Conservation (phyloP, 129 eudicot genomes). For the Saposhnikovia divaricata region DNA sequence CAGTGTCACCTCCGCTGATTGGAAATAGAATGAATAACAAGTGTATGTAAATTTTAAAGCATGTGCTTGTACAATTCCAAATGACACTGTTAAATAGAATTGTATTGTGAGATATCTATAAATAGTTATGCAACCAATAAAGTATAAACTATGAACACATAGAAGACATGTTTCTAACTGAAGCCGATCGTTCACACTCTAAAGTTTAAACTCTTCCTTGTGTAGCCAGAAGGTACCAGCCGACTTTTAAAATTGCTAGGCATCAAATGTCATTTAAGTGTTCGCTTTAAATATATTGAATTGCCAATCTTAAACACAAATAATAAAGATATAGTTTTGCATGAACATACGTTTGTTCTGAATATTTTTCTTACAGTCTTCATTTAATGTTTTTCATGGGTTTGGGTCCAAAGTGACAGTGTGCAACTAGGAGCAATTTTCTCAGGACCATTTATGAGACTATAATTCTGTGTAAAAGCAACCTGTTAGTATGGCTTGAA, state of each 20-base stretch:
- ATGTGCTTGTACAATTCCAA: not conserved
- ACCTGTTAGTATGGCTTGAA: too few species aligned
- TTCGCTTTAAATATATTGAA: not conserved
- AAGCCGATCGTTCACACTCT: not conserved
- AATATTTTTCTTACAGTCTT: not conserved
- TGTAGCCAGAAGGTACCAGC: not conserved
- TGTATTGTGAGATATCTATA: not conserved
- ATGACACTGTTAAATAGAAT: not conserved
- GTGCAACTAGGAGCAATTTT: not conserved
- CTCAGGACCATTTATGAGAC: not conserved
- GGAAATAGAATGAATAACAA: slow-evolving; percentile 17
- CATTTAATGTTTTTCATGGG: not conserved
- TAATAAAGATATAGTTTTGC: not conserved
- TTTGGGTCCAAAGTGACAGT: not conserved
- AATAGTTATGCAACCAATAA: not conserved
- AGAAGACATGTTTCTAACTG: not conserved
- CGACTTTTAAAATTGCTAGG: not conserved
- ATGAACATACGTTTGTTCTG: not conserved
- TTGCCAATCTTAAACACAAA: not conserved
- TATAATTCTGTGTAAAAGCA: too few species aligned
- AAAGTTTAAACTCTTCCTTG: not conserved
- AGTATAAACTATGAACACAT: not conserved
- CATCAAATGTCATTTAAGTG: not conserved
- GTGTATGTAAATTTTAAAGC: not conserved
- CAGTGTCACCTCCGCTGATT: slow-evolving; percentile 67